Evolutionary conservation across 2,329 filamentous ascomycete genomes (phyloP).

Genomic region (Allantophomopsis lycopodina): DNA sequence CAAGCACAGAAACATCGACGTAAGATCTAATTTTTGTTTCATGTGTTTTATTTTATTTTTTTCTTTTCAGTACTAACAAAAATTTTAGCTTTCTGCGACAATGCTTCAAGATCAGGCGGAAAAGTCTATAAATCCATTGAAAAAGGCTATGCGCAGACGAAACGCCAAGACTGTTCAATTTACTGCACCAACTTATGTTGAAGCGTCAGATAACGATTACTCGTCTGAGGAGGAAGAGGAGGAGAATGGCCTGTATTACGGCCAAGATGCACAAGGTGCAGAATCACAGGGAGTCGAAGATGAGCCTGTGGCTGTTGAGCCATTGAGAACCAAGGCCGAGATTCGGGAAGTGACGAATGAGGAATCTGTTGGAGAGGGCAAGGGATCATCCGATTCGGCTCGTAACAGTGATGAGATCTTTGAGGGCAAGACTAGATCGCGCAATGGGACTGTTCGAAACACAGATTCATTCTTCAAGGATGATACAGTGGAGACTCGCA

Average conservation of each 20-base stretch:
- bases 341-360: neutral
- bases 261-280: slow-evolving; percentile 25
- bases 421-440: slow-evolving; percentile 47
- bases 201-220: slow-evolving; percentile 59
- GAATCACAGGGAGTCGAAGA: slow-evolving; percentile 18
- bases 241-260: slow-evolving; percentile 29
- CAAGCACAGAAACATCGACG: slow-evolving; percentile 96
- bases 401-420: slow-evolving; percentile 56
- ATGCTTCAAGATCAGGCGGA: slow-evolving; percentile 60
- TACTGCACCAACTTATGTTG: slow-evolving; percentile 55
- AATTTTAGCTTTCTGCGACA: slow-evolving; percentile 45
- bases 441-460: slow-evolving; percentile 78
- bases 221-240: slow-evolving; percentile 51
- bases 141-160: slow-evolving; percentile 57
- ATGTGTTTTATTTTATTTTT: too few species aligned
- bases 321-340: slow-evolving; percentile 20
- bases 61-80: neutral
- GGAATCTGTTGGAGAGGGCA: neutral
- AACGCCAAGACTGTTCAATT: slow-evolving; percentile 63
- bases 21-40: slow-evolving; percentile 30
- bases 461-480: slow-evolving; percentile 98
- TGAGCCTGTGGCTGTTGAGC: slow-evolving; percentile 16
- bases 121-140: slow-evolving; percentile 60
- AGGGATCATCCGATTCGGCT: slow-evolving; percentile 20
- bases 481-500: slow-evolving; percentile 87